Evolutionary conservation across 2,329 filamentous ascomycete genomes (phyloP).

Genomic region (Knoxdaviesia proteae): DNA sequence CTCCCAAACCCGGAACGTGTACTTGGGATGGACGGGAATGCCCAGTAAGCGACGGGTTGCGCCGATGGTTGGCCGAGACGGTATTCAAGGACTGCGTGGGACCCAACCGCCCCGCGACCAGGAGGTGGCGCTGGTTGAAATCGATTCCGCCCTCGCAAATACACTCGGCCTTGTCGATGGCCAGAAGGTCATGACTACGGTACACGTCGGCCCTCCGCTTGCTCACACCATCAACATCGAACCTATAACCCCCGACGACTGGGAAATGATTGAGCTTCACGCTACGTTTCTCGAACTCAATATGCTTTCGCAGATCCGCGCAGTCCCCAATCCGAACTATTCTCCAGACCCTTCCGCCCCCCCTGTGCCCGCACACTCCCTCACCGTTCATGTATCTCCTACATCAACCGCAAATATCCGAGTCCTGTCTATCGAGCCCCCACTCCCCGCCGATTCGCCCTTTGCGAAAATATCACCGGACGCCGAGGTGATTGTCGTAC

Average conservation of each 20-base stretch:
- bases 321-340: constrained; percentile 68
- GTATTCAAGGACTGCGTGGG: constrained; percentile 38
- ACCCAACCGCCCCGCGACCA: constrained; percentile 44
- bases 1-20: constrained; percentile 47
- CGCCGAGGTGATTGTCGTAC: constrained; percentile 91
- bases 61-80: constrained; percentile 53
- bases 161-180: constrained; percentile 61
- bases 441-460: constrained; percentile 41
- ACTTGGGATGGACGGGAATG: constrained; percentile 94
- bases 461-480: constrained; percentile 90
- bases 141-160: constrained; percentile 67
- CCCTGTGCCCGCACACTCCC: constrained; percentile 44
- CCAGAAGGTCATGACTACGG: constrained; percentile 47
- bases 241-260: constrained; percentile 82
- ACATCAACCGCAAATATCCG: constrained; percentile 88
- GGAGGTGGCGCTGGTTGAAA: constrained; percentile 58
- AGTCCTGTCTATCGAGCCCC: constrained; percentile 63
- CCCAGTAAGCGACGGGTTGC: constrained; percentile 69
- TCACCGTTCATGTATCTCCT: constrained; percentile 83
- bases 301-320: constrained; percentile 77
- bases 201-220: constrained; percentile 79
- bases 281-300: constrained; percentile 91
- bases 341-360: constrained; percentile 23
- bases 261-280: constrained; percentile 97
- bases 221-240: constrained; percentile 95